These are phyloP conservation scores for Citrullus mucosospermus DNA, from an alignment of 306 rosid species.

Conservation along the genomic window DNA sequence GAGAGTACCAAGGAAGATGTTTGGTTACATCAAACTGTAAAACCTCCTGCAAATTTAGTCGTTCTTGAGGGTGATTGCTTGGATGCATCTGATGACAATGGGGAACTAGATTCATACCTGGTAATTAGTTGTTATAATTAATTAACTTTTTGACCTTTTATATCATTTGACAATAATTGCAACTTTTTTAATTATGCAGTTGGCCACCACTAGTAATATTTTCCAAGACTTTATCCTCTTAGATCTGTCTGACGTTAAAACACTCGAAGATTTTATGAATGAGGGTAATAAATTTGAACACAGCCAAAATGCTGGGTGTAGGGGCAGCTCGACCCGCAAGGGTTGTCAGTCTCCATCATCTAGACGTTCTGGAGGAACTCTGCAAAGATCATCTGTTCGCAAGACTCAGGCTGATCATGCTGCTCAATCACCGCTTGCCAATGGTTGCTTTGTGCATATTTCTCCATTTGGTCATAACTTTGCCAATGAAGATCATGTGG, in stretches of 20 bases:
- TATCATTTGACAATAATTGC: background rate
- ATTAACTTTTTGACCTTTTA: background rate
- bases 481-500: constrained; percentile 26
- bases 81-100: constrained; percentile 68
- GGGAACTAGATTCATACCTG: constrained; percentile 88
- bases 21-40: constrained; percentile 42
- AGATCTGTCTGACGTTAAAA: constrained; percentile 63
- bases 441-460: constrained; percentile 20
- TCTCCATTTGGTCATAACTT: constrained; percentile 33
- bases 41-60: constrained; percentile 86
- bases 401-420: constrained; percentile 40
- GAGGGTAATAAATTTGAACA: constrained; percentile 22
- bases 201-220: constrained; percentile 57
- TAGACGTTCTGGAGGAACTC: constrained; percentile 51
- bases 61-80: constrained; percentile 97
- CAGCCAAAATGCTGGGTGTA: constrained; percentile 32
- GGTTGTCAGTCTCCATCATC: constrained; percentile 41
- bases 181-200: constrained; percentile 31
- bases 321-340: constrained; percentile 37
- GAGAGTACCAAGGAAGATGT: constrained; percentile 40
- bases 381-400: constrained; percentile 28
- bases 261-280: constrained; percentile 56
- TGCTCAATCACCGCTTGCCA: constrained; percentile 26
- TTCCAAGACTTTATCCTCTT: constrained; percentile 70
- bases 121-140: constrained; percentile 38